Evolutionary conservation across 306 rosid species (phyloP), one percentile per base, ranked within the genome.

Genomic region (Hippophae tibetana): DNA sequence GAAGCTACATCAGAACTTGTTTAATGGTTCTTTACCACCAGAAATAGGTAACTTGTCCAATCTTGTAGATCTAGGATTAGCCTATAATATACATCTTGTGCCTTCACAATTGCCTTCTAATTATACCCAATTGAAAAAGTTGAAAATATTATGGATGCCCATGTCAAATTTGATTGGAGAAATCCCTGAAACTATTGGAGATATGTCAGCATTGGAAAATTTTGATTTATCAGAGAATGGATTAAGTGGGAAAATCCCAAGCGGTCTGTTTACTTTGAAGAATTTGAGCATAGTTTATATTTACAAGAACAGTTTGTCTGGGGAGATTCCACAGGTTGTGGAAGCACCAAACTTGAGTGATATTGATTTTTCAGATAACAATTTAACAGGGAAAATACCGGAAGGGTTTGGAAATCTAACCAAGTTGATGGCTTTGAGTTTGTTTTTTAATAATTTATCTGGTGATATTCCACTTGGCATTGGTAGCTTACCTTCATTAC

Each of bases 21-120:
- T 85, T 41, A 65, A 77, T 47, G 96, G 86, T 54, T 72, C 79
- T 4, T 54, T 69, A 27, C 82, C 84, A 6, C 72, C 70, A 40
- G 85, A 82, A 64, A 85, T 79, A 10, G 88, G 86, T 6, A 44
- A 69, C 57, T 80, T 89, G 76, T 69, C 72, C 47, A 85, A 83
- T 58, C 86, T 89, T 48, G 77, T 81, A 53, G 3, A 5, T 1
- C 66, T 89, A 59, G 7, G 41, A 5, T 54, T 81, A 62, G 65
- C 82, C 7, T n/a, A n/a, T 3, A 75, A 66, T 58, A 3, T 0
- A 1, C 0, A 47, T 1, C 64, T 85, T n/a, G 27, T 12, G 44
- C 72, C 83, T 8, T 62, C 78, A 7, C 51, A 11, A 27, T 9
- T 83, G 38, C 86, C 87, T 6, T 13, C 69, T 6, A 66, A 10